Base-by-base conservation (phyloP, 2,329 filamentous ascomycete genomes). In the Trichoderma arundinaceum region DNA sequence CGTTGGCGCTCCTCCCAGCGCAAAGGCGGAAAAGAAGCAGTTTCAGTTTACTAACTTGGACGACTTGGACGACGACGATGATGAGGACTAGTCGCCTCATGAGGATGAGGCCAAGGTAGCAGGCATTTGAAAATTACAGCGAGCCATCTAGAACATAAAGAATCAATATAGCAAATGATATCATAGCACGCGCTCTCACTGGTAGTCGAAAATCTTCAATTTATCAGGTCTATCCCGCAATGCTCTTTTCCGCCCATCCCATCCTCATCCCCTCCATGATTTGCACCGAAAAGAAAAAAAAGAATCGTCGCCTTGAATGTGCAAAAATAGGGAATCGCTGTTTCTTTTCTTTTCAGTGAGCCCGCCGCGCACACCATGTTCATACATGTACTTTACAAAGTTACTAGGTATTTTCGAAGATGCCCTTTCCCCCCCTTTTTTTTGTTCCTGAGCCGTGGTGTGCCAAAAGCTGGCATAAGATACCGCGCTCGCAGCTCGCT, bases 41-140 rank as follows among this genome's bases (percentile, higher is more conserved):
- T 86, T 86, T 69, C 83, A 85, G 71, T 86, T 86, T 64, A 81
- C 83, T 62, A 83, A 80, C 62, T 73, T 83, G 70, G 81, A 85
- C 68, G 83, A 86, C 68, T 78, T 85, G 60, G 82, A 84, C 51
- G 82, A 84, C 38, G 81, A 84, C 35, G 81, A 81, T 39, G 77
- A 78, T 33, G 77, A 79, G 7, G 76, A 79, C 59, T 74, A 71
- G 32, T 33, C 53, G 13, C 32, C 7, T 46, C 9, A 0, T 32
- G 35, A 46, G 19, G 22, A 28, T 28, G 22, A 28, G 22, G 22
- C 22, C 3, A 1, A 15, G 8, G n/a, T 17, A n/a, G 19, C 15
- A 33, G 5, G 43, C n/a, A 52, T 52, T 41, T 35, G n/a, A 52
- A 22, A 13, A 35, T 58, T 7, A 28, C 7, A n/a, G 38, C 22